These are phyloP conservation scores for Aurinia saxatilis DNA, from an alignment of 345 rosid genomes.

Conservation along the genomic window DNA sequence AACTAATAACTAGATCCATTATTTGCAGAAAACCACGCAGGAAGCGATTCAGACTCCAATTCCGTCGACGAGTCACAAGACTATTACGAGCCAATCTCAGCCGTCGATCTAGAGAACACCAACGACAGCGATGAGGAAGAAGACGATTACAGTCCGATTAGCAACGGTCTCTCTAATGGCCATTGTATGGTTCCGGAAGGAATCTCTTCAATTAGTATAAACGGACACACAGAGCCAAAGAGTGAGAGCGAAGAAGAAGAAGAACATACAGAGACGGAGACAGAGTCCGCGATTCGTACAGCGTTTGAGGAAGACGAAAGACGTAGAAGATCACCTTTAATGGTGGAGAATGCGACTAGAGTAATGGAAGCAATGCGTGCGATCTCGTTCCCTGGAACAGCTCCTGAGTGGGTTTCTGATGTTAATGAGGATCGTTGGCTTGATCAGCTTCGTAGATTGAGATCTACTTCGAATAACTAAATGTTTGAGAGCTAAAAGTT, in stretches of 20 bases:
- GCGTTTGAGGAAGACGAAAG: conserved; percentile 76
- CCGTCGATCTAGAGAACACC: conserved; percentile 34
- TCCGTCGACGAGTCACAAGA: conserved; percentile 37
- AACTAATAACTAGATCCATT: background rate
- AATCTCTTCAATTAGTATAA: conserved; percentile 43
- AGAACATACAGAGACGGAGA: conserved; percentile 21
- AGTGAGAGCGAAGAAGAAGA: conserved; percentile 39
- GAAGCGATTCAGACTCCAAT: conserved; percentile 64
- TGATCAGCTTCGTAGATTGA: conserved; percentile 49
- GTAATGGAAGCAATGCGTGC: conserved; percentile 88
- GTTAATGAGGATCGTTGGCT: conserved; percentile 76
- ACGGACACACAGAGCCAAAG: conserved; percentile 34
- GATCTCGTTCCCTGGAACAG: conserved; percentile 52
- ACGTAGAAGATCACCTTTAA: conserved; percentile 63
- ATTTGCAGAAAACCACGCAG: conserved; percentile 43
- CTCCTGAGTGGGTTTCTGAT: conserved; percentile 70
- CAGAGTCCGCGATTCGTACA: conserved; percentile 31
- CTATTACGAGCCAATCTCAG: conserved; percentile 85
- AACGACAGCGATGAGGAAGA: conserved; percentile 33
- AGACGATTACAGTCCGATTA: background rate
- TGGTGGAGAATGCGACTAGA: conserved; percentile 48
- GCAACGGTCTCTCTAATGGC: conserved; percentile 38
- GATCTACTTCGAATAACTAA: conserved; percentile 32
- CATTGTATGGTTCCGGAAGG: conserved; percentile 28
- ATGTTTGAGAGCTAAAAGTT: background rate